Conservation (phyloP, 495 filamentous ascomycete species). For the Penicillium atrosanguineum region DNA sequence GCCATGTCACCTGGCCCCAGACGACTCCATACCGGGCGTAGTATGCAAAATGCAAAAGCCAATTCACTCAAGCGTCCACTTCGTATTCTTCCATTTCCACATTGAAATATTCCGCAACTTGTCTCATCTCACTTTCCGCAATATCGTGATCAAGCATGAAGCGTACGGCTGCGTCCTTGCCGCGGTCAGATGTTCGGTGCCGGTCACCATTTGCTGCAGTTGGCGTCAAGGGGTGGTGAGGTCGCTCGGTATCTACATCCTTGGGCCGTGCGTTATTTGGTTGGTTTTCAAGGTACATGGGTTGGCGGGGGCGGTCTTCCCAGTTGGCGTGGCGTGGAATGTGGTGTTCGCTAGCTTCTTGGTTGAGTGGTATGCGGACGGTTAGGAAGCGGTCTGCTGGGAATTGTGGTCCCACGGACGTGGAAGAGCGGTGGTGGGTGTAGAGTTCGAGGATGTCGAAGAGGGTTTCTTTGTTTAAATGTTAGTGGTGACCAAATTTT, state of each 20-base stretch:
- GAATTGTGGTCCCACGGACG: slow-evolving; percentile 68
- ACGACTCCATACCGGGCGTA: background rate
- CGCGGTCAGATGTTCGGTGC: slow-evolving; percentile 47
- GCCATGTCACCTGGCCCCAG: background rate
- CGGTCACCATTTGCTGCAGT: slow-evolving; percentile 46
- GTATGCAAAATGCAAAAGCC: background rate
- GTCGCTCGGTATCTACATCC: slow-evolving; percentile 6
- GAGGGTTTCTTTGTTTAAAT: slow-evolving; percentile 64
- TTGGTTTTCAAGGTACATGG: background rate
- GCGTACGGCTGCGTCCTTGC: slow-evolving; percentile 74
- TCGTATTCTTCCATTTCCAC: slow-evolving; percentile 73
- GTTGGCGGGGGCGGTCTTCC: slow-evolving; percentile 10
- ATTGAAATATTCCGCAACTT: slow-evolving; percentile 65
- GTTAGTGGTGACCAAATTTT: background rate
- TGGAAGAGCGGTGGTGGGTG: slow-evolving; percentile 70
- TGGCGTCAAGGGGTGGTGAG: slow-evolving; percentile 32
- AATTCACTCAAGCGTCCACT: slow-evolving; percentile 28
- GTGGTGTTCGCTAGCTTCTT: slow-evolving; percentile 57
- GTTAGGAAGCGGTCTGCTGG: slow-evolving; percentile 73
- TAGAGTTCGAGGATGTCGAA: slow-evolving; percentile 88
- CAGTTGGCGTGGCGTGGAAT: slow-evolving; percentile 54
- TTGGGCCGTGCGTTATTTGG: slow-evolving; percentile 4
- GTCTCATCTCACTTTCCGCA: slow-evolving; percentile 66
- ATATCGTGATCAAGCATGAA: slow-evolving; percentile 86
- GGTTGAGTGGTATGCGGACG: slow-evolving; percentile 82